Evolutionary conservation across 371 early-diverging fungal species (phyloP).

Genomic region (Mortierella sp.): DNA sequence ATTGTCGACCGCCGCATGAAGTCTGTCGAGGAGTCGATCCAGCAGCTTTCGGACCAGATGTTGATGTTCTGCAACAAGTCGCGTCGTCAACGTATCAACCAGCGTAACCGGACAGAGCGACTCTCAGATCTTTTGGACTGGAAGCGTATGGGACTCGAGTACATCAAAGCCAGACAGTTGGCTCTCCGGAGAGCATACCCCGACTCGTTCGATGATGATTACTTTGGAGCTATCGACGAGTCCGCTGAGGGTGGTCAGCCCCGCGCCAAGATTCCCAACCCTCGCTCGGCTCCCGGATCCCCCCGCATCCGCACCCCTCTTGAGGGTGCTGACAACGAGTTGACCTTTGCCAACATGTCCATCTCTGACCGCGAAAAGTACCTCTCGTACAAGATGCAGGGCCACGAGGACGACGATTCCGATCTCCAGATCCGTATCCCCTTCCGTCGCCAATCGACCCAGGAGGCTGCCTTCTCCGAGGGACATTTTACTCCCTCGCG

Average conservation of each 20-base stretch:
- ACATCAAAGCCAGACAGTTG: constrained; percentile 95
- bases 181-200: constrained; percentile 93
- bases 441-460: constrained; percentile 49
- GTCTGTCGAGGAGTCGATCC: constrained; percentile 91
- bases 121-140: constrained; percentile 97
- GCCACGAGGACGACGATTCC: constrained; percentile 44
- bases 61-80: constrained; percentile 93
- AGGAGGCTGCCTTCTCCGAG: constrained; percentile 64
- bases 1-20: constrained; percentile 96
- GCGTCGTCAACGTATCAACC: constrained; percentile 97
- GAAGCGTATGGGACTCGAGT: constrained; percentile 98
- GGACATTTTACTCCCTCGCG: constrained; percentile 62
- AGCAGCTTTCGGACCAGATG: constrained; percentile 92
- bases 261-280: constrained; percentile 81
- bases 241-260: constrained; percentile 53
- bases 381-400: constrained; percentile 47
- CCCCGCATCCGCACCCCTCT: constrained; percentile 67
- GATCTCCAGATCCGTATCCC: constrained; percentile 42
- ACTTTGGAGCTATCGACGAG: constrained; percentile 47
- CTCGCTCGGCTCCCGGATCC: constrained; percentile 85
- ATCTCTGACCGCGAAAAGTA: constrained; percentile 46
- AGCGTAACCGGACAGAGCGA: constrained; percentile 96
- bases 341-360: constrained; percentile 56
- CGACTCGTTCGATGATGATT: constrained; percentile 76
- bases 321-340: constrained; percentile 44